Evolutionary conservation across 805 yeast genomes (phyloP).

Genomic region (Metschnikowia reukaufii): DNA sequence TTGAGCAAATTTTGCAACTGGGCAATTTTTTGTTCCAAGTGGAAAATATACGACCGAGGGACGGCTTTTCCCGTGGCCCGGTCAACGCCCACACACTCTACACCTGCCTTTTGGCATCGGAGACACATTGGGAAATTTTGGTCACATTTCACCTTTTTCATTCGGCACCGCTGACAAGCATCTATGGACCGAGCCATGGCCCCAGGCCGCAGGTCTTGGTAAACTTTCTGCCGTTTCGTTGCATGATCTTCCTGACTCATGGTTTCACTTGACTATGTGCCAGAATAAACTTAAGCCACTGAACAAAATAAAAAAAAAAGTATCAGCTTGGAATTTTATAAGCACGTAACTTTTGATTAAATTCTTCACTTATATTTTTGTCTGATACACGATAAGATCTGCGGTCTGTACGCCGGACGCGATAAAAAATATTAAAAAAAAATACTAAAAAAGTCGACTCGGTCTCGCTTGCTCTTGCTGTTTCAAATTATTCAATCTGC

Average conservation of each 20-base stretch:
- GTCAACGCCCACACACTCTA: conserved; percentile 79
- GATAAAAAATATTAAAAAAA: no score
- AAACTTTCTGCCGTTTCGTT: conserved; percentile 1
- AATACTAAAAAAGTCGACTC: not conserved
- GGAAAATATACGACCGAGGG: conserved; percentile 75
- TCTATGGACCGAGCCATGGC: conserved; percentile 62
- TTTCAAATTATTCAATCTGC: not conserved
- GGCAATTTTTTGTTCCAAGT: conserved; percentile 64
- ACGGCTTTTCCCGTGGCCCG: conserved; percentile 86
- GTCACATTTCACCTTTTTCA: conserved; percentile 65
- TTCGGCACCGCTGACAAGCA: conserved; percentile 82
- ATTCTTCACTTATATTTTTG: not conserved
- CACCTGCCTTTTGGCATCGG: conserved; percentile 62
- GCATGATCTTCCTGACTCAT: not conserved
- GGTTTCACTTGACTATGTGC: not conserved
- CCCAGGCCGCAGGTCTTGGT: not conserved
- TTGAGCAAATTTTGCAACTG: conserved; percentile 45
- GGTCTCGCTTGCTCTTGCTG: not conserved
- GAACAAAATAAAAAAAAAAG: not conserved
- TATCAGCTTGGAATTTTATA: not conserved
- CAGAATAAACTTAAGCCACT: not conserved
- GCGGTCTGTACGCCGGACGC: conserved; percentile 5
- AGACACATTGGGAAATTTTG: conserved; percentile 66
- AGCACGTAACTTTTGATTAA: not conserved
- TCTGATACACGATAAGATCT: conserved; percentile 10